Base-by-base conservation (phyloP, 208 protist species). In the Leishmania martiniquensis region DNA sequence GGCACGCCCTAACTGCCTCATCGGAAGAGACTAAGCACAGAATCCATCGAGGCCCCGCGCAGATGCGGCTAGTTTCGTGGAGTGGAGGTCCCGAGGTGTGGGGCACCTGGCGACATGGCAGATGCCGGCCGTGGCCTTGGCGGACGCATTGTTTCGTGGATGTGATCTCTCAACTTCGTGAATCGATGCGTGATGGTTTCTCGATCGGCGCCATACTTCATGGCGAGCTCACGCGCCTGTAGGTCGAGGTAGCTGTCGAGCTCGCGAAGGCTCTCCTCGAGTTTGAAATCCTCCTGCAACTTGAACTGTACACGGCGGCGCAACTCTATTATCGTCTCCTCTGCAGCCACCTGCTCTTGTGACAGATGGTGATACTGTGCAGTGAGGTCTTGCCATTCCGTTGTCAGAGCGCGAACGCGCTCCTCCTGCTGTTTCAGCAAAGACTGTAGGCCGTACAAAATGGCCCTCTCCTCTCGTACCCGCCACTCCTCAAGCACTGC, bases 191-290 rank as follows among this genome's bases (percentile, higher is more conserved):
- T 82, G 82, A 96, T 96, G 22, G 75, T 71, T 25, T 96, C 94
- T n/a, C 93, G 91, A 60, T 97, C 94, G 7, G 88, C 81, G 25
- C 84, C 54, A 78, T 96, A 97, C 83, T 90, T 92, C 86, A 94
- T 81, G 1, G 91, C 91, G 25, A 97, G 80, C 74, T 97, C 92
- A 1, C 91, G 70, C n/a, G 91, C 91, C 71, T 97, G 94, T 79
- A 87, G 49, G 63, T 95, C 91, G 13, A 97, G 86, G 65, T 96
- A 90, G 3, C 37, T 70, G 49, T 96, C 92, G 12, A 97, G 76
- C 52, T 85, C 76, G 15, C 85, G 85, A 54, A 97, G 76, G 57
- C 85, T 94, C 74, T 86, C 81, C 85, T 97, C 92, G 42, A 96
- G 85, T 71, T 85, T 78, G 39, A 49, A 37, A 72, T 97, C 94